Evolutionary conservation across 2,329 filamentous ascomycete species (phyloP), one percentile per base, ranked within the genome.

Genomic region (Shiraia sp.): DNA sequence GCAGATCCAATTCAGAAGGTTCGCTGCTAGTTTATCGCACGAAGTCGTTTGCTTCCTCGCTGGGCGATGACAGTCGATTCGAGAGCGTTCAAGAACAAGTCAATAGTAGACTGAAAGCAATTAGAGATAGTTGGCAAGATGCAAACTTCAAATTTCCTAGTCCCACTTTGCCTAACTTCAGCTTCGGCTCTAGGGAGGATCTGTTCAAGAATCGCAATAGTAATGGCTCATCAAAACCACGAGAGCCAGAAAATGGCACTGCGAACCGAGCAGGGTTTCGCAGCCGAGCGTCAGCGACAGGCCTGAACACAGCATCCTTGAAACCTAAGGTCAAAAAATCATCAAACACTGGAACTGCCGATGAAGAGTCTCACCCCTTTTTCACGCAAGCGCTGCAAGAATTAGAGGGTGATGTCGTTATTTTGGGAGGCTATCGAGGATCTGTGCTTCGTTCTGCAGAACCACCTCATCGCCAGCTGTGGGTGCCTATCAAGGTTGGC

Each of bases 401-500:
- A 4, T 72, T 96, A 15, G 88, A 83, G 0, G 91, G 92, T 1
- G 92, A 97, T 61, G 67, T 97, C 6, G 89, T 97, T 6, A 77
- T 96, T 22, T 79, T 97, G 62, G 92, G 92, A 14, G 92, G 92
- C 10, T 96, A 96, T 63, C 80, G 92, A 51, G 92, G 92, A 3
- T 96, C 91, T 0, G 79, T 96, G n/a, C 70, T 97, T 22, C 83
- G 91, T 22, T 95, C 90, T 9, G 86, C 89, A 9, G 85, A 90
- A 48, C 80, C 87, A 7, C 87, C 88, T 3, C 83, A 92, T 60
- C 83, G 90, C n/a, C 90, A 95, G 63, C 73, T 96, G 0, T 97
- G 92, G 92, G 88, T 95, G 2, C 91, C 91, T 0, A 85, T 96
- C 61, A 96, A 96, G 69, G 86, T 96, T 19, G 91, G 92, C 1